A percentile compares a stretch with the other conserved stretches of the same genome.
Evolutionary conservation across 345 rosid genomes (phyloP).

Genomic region (Gossypium stocksii): DNA sequence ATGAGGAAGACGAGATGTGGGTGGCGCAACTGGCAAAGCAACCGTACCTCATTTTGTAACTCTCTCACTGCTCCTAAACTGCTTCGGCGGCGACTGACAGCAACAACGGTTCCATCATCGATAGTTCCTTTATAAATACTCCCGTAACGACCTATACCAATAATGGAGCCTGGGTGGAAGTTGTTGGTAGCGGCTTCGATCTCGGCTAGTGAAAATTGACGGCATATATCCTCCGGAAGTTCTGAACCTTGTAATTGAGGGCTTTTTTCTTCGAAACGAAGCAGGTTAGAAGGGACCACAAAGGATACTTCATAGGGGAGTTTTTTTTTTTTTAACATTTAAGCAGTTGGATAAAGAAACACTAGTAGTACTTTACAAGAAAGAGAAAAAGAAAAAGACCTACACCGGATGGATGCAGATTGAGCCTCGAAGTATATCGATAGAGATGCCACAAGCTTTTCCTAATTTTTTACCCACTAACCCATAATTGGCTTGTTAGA

Average conservation of each 20-base stretch:
- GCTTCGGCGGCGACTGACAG: not conserved
- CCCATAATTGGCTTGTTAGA: not conserved
- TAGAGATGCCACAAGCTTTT: too few relatives aligned
- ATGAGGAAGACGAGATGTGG: not conserved
- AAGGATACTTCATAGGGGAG: not conserved
- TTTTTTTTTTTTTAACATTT: too few relatives aligned
- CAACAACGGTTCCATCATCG: constrained; percentile 7
- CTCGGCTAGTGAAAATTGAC: constrained; percentile 6
- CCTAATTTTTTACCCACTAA: not conserved
- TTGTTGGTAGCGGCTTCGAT: constrained; percentile 11
- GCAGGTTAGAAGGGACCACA: not conserved
- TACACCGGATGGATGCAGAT: too few relatives aligned
- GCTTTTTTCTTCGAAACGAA: not conserved
- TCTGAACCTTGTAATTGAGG: not conserved
- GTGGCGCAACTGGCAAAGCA: constrained; percentile 10
- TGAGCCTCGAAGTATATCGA: too few relatives aligned
- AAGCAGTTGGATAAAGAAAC: too few relatives aligned
- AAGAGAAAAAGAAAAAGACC: too few relatives aligned
- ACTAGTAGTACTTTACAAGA: too few relatives aligned
- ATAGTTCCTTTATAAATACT: not conserved
- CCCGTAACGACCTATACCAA: not conserved
- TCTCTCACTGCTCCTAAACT: not conserved
- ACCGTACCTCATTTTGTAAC: not conserved
- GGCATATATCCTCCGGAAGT: constrained; percentile 8
- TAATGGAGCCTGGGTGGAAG: not conserved